Evolutionary conservation across 306 rosid genomes (phyloP).

Genomic region (Cucurbita moschata): DNA sequence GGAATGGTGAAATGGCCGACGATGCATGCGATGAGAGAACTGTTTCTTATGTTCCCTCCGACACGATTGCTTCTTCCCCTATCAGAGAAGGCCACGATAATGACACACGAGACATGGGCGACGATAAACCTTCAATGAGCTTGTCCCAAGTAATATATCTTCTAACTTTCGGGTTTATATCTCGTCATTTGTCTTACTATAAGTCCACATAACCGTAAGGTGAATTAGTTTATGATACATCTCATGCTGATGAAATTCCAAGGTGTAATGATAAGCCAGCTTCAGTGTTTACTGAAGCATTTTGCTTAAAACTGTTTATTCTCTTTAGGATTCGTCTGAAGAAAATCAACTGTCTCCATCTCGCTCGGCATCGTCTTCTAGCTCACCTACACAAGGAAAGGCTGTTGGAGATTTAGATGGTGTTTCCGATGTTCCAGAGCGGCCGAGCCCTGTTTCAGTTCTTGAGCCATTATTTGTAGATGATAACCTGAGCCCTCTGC

Average conservation of each 20-base stretch:
- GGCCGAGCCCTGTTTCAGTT: slow-evolving; percentile 93
- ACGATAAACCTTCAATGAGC: slow-evolving; percentile 21
- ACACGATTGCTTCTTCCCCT: slow-evolving; percentile 15
- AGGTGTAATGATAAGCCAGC: not conserved
- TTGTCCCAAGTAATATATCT: slow-evolving; percentile 38
- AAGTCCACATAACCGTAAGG: not conserved
- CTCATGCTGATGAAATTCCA: not conserved
- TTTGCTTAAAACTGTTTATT: not conserved
- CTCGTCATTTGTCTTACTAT: not conserved
- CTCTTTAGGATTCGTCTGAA: slow-evolving; percentile 29
- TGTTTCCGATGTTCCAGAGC: slow-evolving; percentile 25
- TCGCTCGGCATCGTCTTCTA: slow-evolving; percentile 36
- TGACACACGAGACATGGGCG: slow-evolving; percentile 20
- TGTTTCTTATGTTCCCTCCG: slow-evolving; percentile 28
- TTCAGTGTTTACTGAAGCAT: not conserved
- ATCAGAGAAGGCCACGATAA: slow-evolving; percentile 20
- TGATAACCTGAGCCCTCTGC: slow-evolving; percentile 41
- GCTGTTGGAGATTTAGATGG: slow-evolving; percentile 34
- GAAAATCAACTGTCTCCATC: slow-evolving; percentile 31
- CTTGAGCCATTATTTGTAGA: slow-evolving; percentile 53
- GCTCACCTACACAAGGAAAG: slow-evolving; percentile 20
- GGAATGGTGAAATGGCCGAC: slow-evolving; percentile 23
- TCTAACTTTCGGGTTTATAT: not conserved
- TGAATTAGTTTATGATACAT: not conserved
- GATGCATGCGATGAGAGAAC: slow-evolving; percentile 15